Conservation (phyloP, 768 basidiomycete species). For the Cyclocybe cylindracea region DNA sequence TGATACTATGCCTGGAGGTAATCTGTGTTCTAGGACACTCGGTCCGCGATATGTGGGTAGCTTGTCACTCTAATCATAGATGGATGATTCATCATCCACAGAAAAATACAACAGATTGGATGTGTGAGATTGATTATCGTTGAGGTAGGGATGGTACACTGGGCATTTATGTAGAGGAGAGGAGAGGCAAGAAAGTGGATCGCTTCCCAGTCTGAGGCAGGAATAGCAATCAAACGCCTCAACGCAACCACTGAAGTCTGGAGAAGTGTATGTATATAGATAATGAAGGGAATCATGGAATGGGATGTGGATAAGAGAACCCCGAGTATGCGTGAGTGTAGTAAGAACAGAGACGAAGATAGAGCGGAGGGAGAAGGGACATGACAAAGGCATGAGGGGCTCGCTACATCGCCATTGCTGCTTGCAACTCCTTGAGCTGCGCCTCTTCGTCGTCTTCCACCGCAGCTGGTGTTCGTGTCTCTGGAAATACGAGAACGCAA, state of each 20-base stretch:
- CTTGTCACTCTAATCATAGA: no score
- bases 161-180: no score
- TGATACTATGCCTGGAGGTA: background rate
- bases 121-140: no score
- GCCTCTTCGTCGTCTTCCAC: constrained; percentile 90
- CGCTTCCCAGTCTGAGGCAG: no score
- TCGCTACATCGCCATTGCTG: constrained; percentile 76
- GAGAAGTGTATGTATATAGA: background rate
- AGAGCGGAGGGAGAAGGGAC: constrained; percentile 12
- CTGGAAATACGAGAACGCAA: constrained; percentile 13
- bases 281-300: background rate
- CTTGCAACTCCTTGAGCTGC: constrained; percentile 87
- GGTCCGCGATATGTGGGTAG: no score
- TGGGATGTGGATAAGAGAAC: background rate
- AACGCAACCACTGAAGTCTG: background rate
- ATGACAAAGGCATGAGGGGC: constrained; percentile 13
- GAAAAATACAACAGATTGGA: no score
- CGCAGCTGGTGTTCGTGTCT: constrained; percentile 35
- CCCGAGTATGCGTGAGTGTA: background rate
- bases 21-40: background rate
- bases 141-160: no score
- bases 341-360: constrained; percentile 19
- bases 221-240: no score
- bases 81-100: no score
- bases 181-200: no score